phyloP scores from a whole-genome alignment of 192 early-diverging fungal genomes.

The Coemansia javaensis region DNA sequence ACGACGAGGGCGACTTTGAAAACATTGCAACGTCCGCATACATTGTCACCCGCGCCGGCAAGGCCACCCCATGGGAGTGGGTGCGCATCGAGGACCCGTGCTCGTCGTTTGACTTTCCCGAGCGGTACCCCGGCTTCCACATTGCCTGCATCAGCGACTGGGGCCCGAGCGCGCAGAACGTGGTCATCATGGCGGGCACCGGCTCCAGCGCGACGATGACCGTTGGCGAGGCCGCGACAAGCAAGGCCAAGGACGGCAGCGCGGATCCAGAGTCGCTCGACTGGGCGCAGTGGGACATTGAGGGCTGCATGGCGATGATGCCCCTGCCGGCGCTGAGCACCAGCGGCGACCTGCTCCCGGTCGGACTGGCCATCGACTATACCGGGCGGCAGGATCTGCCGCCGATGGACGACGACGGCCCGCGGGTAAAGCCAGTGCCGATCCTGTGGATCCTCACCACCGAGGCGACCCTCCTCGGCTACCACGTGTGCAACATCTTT shows the following conservation, averaged over 20 bases:
- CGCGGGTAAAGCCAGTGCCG: conserved; percentile 56
- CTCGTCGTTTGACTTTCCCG: conserved; percentile 49
- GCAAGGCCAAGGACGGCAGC: conserved; percentile 4
- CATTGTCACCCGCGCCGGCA: conserved; percentile 54
- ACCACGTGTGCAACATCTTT: conserved; percentile 57
- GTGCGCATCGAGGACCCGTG: conserved; percentile 54
- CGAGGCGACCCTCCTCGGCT: conserved; percentile 60
- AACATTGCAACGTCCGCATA: conserved; percentile 52
- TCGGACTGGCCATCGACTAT: conserved; percentile 75
- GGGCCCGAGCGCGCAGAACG: conserved; percentile 46
- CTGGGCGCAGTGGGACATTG: conserved; percentile 70
- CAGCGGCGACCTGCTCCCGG: conserved; percentile 54
- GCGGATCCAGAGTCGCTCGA: conserved; percentile 29
- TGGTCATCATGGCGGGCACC: conserved; percentile 31
- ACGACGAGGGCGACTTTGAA: conserved; percentile 27
- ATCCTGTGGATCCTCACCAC: conserved; percentile 69
- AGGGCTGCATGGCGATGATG: conserved; percentile 53
- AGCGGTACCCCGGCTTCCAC: conserved; percentile 55
- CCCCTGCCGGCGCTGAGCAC: conserved; percentile 50
- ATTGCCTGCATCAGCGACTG: conserved; percentile 57
- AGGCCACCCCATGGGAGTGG: conserved; percentile 47
- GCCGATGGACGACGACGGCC: conserved; percentile 53
- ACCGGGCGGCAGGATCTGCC: conserved; percentile 55
- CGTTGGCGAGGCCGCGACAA: conserved; percentile 25
- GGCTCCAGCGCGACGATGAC: conserved; percentile 35